Evolutionary conservation across 495 filamentous ascomycete species (phyloP).

Genomic region (Geopyxis carbonaria): DNA sequence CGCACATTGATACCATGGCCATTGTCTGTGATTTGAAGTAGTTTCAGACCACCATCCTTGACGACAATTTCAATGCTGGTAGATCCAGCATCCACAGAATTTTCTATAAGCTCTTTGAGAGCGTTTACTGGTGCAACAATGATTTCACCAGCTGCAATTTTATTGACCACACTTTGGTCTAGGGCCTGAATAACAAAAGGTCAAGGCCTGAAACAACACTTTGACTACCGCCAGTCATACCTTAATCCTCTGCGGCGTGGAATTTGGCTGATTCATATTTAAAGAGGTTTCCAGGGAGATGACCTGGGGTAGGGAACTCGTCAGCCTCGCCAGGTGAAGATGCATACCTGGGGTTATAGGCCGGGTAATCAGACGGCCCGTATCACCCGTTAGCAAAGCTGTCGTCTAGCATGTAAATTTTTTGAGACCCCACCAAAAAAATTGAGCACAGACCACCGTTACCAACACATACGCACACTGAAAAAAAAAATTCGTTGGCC

Average conservation of each 20-base stretch:
- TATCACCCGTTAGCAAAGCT: too few relatives aligned
- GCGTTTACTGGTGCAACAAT: constrained; percentile 96
- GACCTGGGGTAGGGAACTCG: too few relatives aligned
- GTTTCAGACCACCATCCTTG: constrained; percentile 91
- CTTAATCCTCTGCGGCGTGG: constrained; percentile 29
- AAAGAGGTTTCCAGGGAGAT: too few relatives aligned
- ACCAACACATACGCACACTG: not conserved
- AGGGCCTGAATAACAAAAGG: constrained; percentile 46
- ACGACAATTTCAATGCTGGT: constrained; percentile 80
- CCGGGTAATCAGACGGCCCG: too few relatives aligned
- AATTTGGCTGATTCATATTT: too few relatives aligned
- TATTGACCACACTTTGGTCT: constrained; percentile 92
- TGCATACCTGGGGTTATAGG: too few relatives aligned
- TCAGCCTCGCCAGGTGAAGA: too few relatives aligned
- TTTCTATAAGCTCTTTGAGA: constrained; percentile 93
- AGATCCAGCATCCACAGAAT: constrained; percentile 89
- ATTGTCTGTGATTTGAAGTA: constrained; percentile 96
- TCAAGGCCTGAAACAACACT: too few relatives aligned
- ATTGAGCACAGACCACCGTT: not conserved
- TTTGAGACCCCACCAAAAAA: not conserved
- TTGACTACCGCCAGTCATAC: too few relatives aligned
- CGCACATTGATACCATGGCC: constrained; percentile 83
- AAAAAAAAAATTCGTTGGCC: not conserved
- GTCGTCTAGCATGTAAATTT: too few relatives aligned
- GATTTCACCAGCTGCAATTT: constrained; percentile 98